Evolutionary conservation across 192 early-diverging fungal genomes (phyloP).

Genomic region (Geosiphon pyriformis): DNA sequence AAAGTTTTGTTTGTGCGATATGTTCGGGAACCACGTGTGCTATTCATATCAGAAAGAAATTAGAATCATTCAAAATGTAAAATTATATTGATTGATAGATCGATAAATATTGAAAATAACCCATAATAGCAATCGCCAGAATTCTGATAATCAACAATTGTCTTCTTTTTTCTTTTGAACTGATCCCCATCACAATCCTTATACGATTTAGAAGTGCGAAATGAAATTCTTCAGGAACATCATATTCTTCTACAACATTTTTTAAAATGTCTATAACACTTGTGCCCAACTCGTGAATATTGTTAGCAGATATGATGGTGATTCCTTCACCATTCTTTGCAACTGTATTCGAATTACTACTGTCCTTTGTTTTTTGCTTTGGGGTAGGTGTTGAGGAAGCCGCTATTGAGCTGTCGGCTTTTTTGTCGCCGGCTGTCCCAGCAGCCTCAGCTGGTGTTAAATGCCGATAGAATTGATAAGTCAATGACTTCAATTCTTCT

Average conservation of each 20-base stretch:
- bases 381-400: slow-evolving; percentile 6
- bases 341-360: background rate
- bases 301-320: slow-evolving; percentile 49
- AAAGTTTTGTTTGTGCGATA: slow-evolving; percentile 61
- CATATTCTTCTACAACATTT: slow-evolving; percentile 58
- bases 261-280: slow-evolving; percentile 52
- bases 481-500: slow-evolving; percentile 36
- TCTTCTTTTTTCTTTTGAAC: slow-evolving; percentile 41
- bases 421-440: slow-evolving; percentile 17
- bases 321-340: slow-evolving; percentile 41
- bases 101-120: slow-evolving; percentile 35
- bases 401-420: slow-evolving; percentile 17
- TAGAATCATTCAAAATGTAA: background rate
- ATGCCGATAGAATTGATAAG: slow-evolving; percentile 63
- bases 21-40: slow-evolving; percentile 60
- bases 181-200: slow-evolving; percentile 62
- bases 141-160: slow-evolving; percentile 69
- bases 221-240: slow-evolving; percentile 65
- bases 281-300: slow-evolving; percentile 30
- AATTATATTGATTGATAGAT: background rate
- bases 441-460: slow-evolving; percentile 16
- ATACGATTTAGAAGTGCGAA: slow-evolving; percentile 79
- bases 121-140: slow-evolving; percentile 72
- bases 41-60: slow-evolving; percentile 12
- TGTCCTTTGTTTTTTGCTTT: slow-evolving; percentile 21